These are phyloP conservation scores for Monosporascus sp. DNA, from an alignment of 2,329 filamentous ascomycete genomes.

Conservation along the genomic window DNA sequence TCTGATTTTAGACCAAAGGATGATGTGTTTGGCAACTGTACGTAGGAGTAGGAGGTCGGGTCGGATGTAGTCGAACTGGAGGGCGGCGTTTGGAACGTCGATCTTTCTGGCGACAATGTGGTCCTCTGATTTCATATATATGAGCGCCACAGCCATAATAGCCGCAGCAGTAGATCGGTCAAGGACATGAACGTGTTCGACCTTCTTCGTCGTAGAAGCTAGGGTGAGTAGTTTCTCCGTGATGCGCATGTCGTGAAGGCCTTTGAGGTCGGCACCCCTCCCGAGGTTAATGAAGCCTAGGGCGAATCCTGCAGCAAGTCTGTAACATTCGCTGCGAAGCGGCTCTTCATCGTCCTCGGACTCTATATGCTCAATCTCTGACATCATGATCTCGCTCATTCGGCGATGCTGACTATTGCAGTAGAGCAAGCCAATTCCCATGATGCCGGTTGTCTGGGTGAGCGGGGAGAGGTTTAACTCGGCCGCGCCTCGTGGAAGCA, in stretches of 20 bases:
- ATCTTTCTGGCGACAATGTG: slow-evolving; percentile 82
- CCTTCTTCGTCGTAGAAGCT: slow-evolving; percentile 83
- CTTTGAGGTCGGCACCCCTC: slow-evolving; percentile 80
- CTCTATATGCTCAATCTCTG: slow-evolving; percentile 86
- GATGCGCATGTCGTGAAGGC: slow-evolving; percentile 88
- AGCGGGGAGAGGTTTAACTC: slow-evolving; percentile 90
- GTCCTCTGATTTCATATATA: slow-evolving; percentile 97
- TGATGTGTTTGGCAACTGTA: slow-evolving; percentile 82
- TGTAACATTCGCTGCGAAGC: slow-evolving; percentile 90
- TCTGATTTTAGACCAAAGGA: slow-evolving; percentile 83
- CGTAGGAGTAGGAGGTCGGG: slow-evolving; percentile 88
- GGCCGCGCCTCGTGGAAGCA: slow-evolving; percentile 86
- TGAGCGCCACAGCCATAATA: slow-evolving; percentile 80
- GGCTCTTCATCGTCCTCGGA: slow-evolving; percentile 76
- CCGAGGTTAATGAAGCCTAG: slow-evolving; percentile 92
- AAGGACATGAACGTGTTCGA: slow-evolving; percentile 85
- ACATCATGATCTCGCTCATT: slow-evolving; percentile 99
- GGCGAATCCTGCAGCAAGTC: slow-evolving; percentile 87
- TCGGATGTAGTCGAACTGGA: slow-evolving; percentile 93
- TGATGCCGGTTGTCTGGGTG: slow-evolving; percentile 91
- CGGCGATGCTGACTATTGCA: slow-evolving; percentile 92
- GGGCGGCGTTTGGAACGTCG: slow-evolving; percentile 80
- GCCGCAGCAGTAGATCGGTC: slow-evolving; percentile 93
- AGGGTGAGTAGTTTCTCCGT: slow-evolving; percentile 82
- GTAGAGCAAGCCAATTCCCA: slow-evolving; percentile 94